Conservation (phyloP, 2,329 filamentous ascomycete species). For the Venturia aucupariae region DNA sequence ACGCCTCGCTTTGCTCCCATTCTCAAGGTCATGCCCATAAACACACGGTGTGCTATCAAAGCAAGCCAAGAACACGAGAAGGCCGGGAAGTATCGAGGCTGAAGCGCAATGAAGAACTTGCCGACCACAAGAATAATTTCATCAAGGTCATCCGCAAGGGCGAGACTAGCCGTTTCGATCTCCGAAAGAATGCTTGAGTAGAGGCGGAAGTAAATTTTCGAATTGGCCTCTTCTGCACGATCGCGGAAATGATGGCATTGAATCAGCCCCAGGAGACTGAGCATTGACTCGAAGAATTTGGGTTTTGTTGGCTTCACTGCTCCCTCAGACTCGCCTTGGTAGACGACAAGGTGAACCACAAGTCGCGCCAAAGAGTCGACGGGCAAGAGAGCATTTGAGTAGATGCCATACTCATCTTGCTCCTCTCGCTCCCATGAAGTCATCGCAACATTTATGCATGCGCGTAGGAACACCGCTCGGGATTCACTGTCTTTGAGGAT, state of each 20-base stretch:
- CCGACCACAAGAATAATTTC: slow-evolving; percentile 66
- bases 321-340: slow-evolving; percentile 53
- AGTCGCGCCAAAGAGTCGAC: slow-evolving; percentile 79
- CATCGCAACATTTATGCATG: slow-evolving; percentile 71
- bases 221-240: slow-evolving; percentile 72
- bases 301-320: slow-evolving; percentile 51
- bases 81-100: slow-evolving; percentile 66
- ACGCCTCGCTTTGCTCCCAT: slow-evolving; percentile 40
- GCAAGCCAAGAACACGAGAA: slow-evolving; percentile 82
- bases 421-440: slow-evolving; percentile 63
- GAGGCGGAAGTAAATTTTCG: slow-evolving; percentile 83
- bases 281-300: slow-evolving; percentile 65
- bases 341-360: slow-evolving; percentile 64
- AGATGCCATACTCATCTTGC: slow-evolving; percentile 49
- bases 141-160: slow-evolving; percentile 44
- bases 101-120: slow-evolving; percentile 60
- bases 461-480: slow-evolving; percentile 68
- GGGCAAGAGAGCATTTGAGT: slow-evolving; percentile 52
- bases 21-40: slow-evolving; percentile 69
- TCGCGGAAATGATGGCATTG: slow-evolving; percentile 79
- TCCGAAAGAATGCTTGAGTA: slow-evolving; percentile 78
- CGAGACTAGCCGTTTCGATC: slow-evolving; percentile 50
- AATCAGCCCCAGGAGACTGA: slow-evolving; percentile 70
- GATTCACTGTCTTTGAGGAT: slow-evolving; percentile 68
- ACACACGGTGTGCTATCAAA: slow-evolving; percentile 73